Conservation (phyloP, 2,329 filamentous ascomycete genomes). For the Paecilomyces sp. region DNA sequence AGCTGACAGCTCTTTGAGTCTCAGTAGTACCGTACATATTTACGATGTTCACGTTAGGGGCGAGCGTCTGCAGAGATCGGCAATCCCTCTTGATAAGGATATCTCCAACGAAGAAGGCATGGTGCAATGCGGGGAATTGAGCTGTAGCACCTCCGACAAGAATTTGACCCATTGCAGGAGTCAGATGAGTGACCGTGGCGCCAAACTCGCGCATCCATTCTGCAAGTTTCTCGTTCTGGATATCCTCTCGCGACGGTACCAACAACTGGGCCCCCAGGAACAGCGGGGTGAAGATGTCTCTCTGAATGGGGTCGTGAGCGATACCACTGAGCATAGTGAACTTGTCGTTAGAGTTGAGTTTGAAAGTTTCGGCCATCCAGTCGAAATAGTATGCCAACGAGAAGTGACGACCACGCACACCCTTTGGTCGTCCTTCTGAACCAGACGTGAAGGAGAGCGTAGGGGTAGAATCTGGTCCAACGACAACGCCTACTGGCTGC, state of each 20-base stretch:
- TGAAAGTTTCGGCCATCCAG: constrained; percentile 86
- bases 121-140: constrained; percentile 67
- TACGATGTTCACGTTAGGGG: constrained; percentile 65
- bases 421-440: constrained; percentile 72
- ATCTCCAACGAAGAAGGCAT: constrained; percentile 88
- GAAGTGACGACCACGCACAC: constrained; percentile 81
- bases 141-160: constrained; percentile 76
- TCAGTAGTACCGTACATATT: constrained; percentile 91
- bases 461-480: constrained; percentile 78
- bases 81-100: constrained; percentile 81
- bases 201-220: constrained; percentile 78
- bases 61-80: constrained; percentile 65
- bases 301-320: constrained; percentile 52
- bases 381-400: constrained; percentile 78
- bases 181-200: constrained; percentile 78
- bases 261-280: constrained; percentile 77
- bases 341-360: constrained; percentile 61
- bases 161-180: constrained; percentile 94
- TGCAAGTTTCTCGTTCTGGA: constrained; percentile 74
- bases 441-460: constrained; percentile 71
- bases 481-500: constrained; percentile 60
- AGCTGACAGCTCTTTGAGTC: constrained; percentile 73
- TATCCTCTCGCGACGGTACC: constrained; percentile 73
- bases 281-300: constrained; percentile 83
- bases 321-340: constrained; percentile 85